These are phyloP conservation scores for Amborella trichopoda DNA, from an alignment of 164 flowering plant genomes.

Conservation along the genomic window DNA sequence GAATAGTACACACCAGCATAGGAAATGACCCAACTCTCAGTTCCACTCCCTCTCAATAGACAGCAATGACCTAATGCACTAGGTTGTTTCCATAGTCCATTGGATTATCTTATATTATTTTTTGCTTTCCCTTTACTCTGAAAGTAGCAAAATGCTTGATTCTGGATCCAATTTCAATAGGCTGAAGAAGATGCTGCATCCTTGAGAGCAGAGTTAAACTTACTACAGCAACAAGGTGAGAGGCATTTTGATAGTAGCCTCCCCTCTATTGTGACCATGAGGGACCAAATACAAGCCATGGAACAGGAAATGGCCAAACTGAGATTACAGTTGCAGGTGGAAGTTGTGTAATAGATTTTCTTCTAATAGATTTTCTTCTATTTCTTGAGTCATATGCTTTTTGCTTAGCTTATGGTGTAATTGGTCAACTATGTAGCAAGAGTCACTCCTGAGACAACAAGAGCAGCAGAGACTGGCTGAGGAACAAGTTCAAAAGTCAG, in stretches of 20 bases:
- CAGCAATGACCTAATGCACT: too few species aligned
- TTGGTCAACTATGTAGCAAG: constrained; percentile 31
- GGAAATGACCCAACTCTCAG: too few species aligned
- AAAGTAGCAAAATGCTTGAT: background rate
- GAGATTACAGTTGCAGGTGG: constrained; percentile 63
- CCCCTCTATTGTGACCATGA: constrained; percentile 31
- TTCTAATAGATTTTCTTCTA: background rate
- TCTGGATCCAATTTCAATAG: constrained; percentile 27
- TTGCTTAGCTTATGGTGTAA: background rate
- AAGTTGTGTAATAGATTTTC: background rate
- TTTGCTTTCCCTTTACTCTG: background rate
- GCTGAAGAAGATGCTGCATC: constrained; percentile 94
- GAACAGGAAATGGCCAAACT: constrained; percentile 63
- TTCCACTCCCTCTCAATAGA: too few species aligned
- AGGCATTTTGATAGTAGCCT: constrained; percentile 26
- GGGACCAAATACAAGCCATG: constrained; percentile 46
- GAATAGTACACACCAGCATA: too few species aligned
- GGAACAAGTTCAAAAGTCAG: constrained; percentile 46
- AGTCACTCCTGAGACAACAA: constrained; percentile 50
- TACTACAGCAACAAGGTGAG: constrained; percentile 69
- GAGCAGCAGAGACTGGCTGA: constrained; percentile 53
- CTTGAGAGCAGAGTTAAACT: constrained; percentile 76
- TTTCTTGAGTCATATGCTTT: background rate
- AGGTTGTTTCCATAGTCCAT: too few species aligned
- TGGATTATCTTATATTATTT: too few species aligned